phyloP scores from a whole-genome alignment of 768 basidiomycete species.

The Chalciporus sphaerocephalus region DNA sequence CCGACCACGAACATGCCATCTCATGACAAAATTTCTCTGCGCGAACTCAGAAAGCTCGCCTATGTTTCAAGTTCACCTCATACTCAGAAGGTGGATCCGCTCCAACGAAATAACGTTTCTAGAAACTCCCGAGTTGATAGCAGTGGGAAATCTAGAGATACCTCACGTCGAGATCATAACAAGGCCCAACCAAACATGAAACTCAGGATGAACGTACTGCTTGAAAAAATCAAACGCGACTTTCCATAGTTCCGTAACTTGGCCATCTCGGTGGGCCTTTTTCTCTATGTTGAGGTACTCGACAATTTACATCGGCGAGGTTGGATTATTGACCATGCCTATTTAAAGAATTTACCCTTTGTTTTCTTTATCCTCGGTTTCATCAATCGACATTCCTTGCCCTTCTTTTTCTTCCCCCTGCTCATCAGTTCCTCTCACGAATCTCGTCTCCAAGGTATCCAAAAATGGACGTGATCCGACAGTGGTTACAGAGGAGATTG shows the following conservation, averaged over 20 bases:
- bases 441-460: conserved; percentile 57
- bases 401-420: conserved; percentile 23
- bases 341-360: conserved; percentile 38
- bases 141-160: conserved; percentile 27
- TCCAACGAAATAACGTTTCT: conserved; percentile 26
- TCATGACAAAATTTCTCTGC: conserved; percentile 35
- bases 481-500: conserved; percentile 63
- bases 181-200: conserved; percentile 73
- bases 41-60: conserved; percentile 58
- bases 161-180: conserved; percentile 32
- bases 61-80: conserved; percentile 58
- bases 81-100: conserved; percentile 49
- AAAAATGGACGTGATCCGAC: conserved; percentile 43
- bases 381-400: conserved; percentile 39
- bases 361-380: conserved; percentile 50
- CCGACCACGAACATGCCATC: conserved; percentile 2
- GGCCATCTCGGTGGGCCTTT: conserved; percentile 3
- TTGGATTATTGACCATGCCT: neutral
- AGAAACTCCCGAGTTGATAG: conserved; percentile 14
- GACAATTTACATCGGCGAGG: neutral
- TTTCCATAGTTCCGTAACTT: conserved; percentile 30
- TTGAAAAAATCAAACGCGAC: conserved; percentile 79
- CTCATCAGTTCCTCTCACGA: conserved; percentile 48
- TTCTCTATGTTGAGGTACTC: neutral
- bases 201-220: conserved; percentile 78